Evolutionary conservation across 495 filamentous ascomycete genomes (phyloP).

Genomic region (Penicillium riverlandense): DNA sequence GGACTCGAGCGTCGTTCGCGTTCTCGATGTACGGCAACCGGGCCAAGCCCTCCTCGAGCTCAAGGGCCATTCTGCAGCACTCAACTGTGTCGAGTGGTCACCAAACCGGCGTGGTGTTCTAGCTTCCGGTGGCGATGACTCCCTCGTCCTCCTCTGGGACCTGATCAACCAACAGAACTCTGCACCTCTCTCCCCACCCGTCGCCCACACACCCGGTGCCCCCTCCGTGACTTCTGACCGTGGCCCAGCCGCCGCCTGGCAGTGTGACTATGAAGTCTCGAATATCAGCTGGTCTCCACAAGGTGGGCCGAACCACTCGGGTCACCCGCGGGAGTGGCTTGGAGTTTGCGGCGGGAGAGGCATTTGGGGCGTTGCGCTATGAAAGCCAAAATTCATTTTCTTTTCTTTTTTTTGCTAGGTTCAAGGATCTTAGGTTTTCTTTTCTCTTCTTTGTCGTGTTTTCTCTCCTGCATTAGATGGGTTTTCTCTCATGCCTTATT

Average conservation of each 20-base stretch:
- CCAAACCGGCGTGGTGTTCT: conserved; percentile 79
- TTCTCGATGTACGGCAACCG: conserved; percentile 94
- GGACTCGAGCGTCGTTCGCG: conserved; percentile 87
- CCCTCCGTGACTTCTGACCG: conserved; percentile 37
- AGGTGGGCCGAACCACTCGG: conserved; percentile 49
- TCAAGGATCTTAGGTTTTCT: no score
- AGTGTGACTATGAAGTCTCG: conserved; percentile 92
- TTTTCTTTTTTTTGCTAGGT: not conserved
- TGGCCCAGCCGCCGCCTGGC: conserved; percentile 78
- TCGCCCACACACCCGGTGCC: conserved; percentile 23
- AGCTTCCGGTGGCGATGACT: conserved; percentile 89
- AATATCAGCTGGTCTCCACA: conserved; percentile 94
- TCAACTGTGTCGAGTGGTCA: conserved; percentile 96
- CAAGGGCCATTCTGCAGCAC: conserved; percentile 75
- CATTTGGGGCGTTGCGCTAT: conserved; percentile 79
- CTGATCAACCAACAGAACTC: conserved; percentile 62
- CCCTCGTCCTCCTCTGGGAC: conserved; percentile 88
- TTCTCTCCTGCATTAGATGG: conserved; percentile 14
- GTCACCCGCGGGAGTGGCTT: conserved; percentile 85
- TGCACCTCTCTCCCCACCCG: conserved; percentile 35
- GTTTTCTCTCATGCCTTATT: conserved; percentile 4
- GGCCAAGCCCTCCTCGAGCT: conserved; percentile 92
- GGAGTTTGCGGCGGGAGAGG: conserved; percentile 88
- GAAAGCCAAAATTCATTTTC: conserved; percentile 11
- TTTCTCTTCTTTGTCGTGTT: no score